Conservation (phyloP, 495 filamentous ascomycete genomes). For the Podospora fimiseda region DNA sequence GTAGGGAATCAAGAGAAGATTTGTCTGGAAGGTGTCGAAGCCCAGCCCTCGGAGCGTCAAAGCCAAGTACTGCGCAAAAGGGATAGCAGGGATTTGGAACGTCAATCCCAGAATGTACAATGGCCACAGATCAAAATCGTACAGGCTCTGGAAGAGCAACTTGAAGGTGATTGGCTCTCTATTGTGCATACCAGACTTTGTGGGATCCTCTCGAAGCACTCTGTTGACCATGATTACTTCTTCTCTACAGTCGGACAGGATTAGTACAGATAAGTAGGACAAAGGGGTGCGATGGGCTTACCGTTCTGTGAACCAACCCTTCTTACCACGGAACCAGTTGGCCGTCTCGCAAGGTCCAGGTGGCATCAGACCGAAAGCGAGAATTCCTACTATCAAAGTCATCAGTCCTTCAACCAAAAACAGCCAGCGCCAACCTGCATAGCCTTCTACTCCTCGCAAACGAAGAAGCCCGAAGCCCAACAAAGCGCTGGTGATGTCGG, state of each 20-base stretch:
- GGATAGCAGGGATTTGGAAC: slow-evolving; percentile 55
- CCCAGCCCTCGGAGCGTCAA: slow-evolving; percentile 57
- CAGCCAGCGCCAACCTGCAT: slow-evolving; percentile 58
- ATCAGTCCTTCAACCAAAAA: slow-evolving; percentile 39
- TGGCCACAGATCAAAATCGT: slow-evolving; percentile 70
- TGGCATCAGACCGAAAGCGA: slow-evolving; percentile 63
- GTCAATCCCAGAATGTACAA: slow-evolving; percentile 61
- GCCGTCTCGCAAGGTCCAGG: slow-evolving; percentile 65
- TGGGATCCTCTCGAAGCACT: slow-evolving; percentile 63
- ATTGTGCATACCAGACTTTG: slow-evolving; percentile 56
- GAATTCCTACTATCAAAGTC: slow-evolving; percentile 58
- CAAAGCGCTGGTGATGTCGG: slow-evolving; percentile 61
- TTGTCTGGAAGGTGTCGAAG: slow-evolving; percentile 65
- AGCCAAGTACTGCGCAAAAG: slow-evolving; percentile 57
- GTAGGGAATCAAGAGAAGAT: slow-evolving; percentile 40
- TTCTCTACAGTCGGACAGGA: slow-evolving; percentile 35
- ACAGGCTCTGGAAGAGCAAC: slow-evolving; percentile 54
- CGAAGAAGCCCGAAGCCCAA: slow-evolving; percentile 68
- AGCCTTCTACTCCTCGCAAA: slow-evolving; percentile 51
- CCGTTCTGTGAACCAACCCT: slow-evolving; percentile 65
- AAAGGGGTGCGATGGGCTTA: slow-evolving; percentile 11
- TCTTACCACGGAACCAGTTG: slow-evolving; percentile 60
- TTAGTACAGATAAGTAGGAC: neutral
- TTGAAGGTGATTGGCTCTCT: slow-evolving; percentile 57
- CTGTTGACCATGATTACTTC: slow-evolving; percentile 69